Percentiles rank a stretch among this genome's conserved stretches.
Evolutionary conservation across 768 basidiomycete species (phyloP).

Genomic region (Kwoniella botswanensis): DNA sequence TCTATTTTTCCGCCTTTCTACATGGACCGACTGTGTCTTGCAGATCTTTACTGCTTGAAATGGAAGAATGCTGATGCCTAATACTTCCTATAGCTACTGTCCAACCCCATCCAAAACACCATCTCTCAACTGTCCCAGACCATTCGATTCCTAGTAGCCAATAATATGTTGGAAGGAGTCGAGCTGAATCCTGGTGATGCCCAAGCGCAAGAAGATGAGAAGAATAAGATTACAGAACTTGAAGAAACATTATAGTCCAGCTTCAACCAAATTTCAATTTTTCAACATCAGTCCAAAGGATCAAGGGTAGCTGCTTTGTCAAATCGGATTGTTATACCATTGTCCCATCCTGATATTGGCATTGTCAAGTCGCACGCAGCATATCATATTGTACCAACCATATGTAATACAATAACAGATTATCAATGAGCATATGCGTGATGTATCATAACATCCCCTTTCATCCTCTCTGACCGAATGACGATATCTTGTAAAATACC

Average conservation of each 20-base stretch:
- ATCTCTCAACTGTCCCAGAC: slow-evolving; percentile 91
- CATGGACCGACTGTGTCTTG: too few species aligned
- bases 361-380: too few species aligned
- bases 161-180: slow-evolving; percentile 80
- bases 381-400: background rate
- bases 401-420: background rate
- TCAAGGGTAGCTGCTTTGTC: too few species aligned
- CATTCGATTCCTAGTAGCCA: slow-evolving; percentile 85
- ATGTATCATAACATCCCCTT: background rate
- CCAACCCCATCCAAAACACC: slow-evolving; percentile 84
- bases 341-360: background rate
- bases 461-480: background rate
- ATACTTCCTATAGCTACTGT: slow-evolving; percentile 61
- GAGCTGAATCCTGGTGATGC: slow-evolving; percentile 82
- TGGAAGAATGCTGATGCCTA: too few species aligned
- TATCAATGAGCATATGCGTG: background rate
- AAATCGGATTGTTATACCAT: background rate
- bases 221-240: slow-evolving; percentile 27
- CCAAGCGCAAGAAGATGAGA: slow-evolving; percentile 52
- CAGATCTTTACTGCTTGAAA: too few species aligned
- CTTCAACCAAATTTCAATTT: too few species aligned
- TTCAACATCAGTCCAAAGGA: too few species aligned
- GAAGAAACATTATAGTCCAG: background rate
- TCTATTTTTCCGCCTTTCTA: background rate
- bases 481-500: too few species aligned